Evolutionary conservation across 768 basidiomycete genomes (phyloP).

Genomic region (Kwoniella dejecticola): DNA sequence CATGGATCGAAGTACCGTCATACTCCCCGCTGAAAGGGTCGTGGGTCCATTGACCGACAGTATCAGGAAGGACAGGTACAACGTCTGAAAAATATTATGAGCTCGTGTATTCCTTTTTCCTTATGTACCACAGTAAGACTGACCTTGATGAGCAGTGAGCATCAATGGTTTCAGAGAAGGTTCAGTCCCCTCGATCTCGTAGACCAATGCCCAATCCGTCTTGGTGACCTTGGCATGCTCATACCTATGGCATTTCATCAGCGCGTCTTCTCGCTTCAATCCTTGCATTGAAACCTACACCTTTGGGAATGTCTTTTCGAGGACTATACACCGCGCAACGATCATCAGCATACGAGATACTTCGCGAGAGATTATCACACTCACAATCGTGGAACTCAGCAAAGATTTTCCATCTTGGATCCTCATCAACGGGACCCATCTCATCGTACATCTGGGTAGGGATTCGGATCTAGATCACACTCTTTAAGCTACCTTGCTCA

Average conservation of each 20-base stretch:
- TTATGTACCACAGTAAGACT: neutral
- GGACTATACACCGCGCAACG: constrained; percentile 24
- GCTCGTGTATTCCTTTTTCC: neutral
- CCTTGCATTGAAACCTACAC: too few relatives aligned
- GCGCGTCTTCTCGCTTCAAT: too few relatives aligned
- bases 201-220: constrained; percentile 70
- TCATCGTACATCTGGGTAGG: constrained; percentile 50
- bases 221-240: constrained; percentile 74
- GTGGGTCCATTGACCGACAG: constrained; percentile 63
- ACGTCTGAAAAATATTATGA: constrained; percentile 60
- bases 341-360: neutral
- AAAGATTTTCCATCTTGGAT: constrained; percentile 45
- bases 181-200: constrained; percentile 70
- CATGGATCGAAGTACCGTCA: constrained; percentile 66
- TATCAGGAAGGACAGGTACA: constrained; percentile 66
- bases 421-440: constrained; percentile 47
- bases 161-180: constrained; percentile 68
- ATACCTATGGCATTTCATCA: too few relatives aligned
- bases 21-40: constrained; percentile 65
- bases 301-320: constrained; percentile 54
- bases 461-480: constrained; percentile 28
- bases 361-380: neutral
- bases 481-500: too few relatives aligned
- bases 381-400: constrained; percentile 40
- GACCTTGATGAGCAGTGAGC: constrained; percentile 50